Percentiles rank a stretch among this genome's conserved stretches.
phyloP scores from a whole-genome alignment of 495 filamentous ascomycete genomes.

The Podospora australis region DNA sequence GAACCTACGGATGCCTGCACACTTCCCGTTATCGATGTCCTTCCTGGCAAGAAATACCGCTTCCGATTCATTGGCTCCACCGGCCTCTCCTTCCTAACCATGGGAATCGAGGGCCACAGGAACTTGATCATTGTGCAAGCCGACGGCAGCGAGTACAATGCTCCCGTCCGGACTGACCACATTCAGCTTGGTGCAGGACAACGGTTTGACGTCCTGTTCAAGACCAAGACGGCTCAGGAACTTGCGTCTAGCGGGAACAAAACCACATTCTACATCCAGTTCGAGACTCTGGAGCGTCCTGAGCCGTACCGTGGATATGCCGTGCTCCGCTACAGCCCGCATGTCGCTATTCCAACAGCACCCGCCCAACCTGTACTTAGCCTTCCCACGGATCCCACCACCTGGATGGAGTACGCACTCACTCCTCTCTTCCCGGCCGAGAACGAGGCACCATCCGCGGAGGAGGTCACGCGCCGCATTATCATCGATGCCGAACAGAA shows the following conservation, averaged over 20 bases:
- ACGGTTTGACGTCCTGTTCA: constrained; percentile 49
- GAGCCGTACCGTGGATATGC: constrained; percentile 41
- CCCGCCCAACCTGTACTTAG: constrained; percentile 28
- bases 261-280: constrained; percentile 47
- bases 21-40: constrained; percentile 45
- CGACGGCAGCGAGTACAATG: constrained; percentile 51
- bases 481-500: constrained; percentile 34
- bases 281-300: constrained; percentile 45
- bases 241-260: constrained; percentile 37
- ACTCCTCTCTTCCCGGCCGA: constrained; percentile 29
- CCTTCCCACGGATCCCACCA: constrained; percentile 33
- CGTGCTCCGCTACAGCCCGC: constrained; percentile 42
- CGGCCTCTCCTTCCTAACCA: constrained; percentile 43
- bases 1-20: constrained; percentile 35
- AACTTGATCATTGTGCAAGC: constrained; percentile 47
- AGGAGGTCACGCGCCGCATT: constrained; percentile 49
- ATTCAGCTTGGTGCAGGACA: constrained; percentile 52
- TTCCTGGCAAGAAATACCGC: constrained; percentile 52
- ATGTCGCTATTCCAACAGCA: constrained; percentile 7
- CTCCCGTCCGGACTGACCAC: constrained; percentile 37
- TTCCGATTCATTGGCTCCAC: constrained; percentile 50
- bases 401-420: constrained; percentile 53
- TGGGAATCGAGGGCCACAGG: constrained; percentile 47
- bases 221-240: constrained; percentile 35
- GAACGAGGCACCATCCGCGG: constrained; percentile 37